Evolutionary conservation across 2,329 filamentous ascomycete species (phyloP), one percentile per base, ranked within the genome.

Genomic region (Penicillium janthinellum): DNA sequence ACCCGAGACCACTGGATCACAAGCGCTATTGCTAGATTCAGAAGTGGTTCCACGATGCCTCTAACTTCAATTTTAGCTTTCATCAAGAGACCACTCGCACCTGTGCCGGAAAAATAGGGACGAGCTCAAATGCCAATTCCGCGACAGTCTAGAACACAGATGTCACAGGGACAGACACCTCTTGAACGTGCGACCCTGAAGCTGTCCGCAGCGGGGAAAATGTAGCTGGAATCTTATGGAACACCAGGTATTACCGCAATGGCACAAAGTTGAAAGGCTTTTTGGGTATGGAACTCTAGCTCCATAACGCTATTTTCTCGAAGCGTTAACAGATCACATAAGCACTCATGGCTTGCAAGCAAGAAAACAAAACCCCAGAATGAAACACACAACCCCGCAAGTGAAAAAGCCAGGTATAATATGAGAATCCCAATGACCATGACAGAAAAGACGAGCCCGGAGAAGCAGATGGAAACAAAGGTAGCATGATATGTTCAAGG

Each of bases 291-390:
- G 38, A 60, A 31, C 20, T 57, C 49, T 45, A 47, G 57, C 53
- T 56, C 55, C 56, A 51, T 54, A 62, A 63, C 63, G 63, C 63
- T 61, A 63, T n/a, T 50, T 45, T 45, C 54, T 57, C 45, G 39
- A 59, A 54, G 45, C 28, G 25, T 58, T 44, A 34, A 54, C 15
- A 58, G 34, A 64, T 45, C 51, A 31, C 51, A 55, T 38, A 42
- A 56, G 56, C 54, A 62, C 62, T 57, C 10, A 56, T 42, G 54
- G 35, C 8, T 31, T 31, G 31, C 22, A 53, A 63, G 41, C 57
- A 51, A 64, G 34, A 15, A 45, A 45, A 28, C 28, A 60, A 58
- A 38, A 41, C 59, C 50, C 54, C 45, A 58, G 45, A 56, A 59
- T 51, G 48, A 61, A 53, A 59, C 63, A 60, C 57, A 61, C 48